Percentiles rank a stretch among this genome's conserved stretches.
Evolutionary conservation across 2,329 filamentous ascomycete genomes (phyloP).

Genomic region (Emergomyces orientalis): DNA sequence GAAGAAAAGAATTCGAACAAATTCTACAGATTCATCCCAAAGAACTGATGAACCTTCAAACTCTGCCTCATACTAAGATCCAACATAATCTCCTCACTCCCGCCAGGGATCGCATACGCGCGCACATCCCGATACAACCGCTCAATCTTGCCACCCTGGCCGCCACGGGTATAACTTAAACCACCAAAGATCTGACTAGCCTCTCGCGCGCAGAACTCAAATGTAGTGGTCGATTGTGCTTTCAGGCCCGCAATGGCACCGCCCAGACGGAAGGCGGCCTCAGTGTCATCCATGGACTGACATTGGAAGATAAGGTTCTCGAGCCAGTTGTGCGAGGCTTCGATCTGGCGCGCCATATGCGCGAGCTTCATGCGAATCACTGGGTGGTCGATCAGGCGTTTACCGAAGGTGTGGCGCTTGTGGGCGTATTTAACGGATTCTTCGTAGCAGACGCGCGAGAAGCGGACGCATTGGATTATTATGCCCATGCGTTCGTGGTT

Average conservation of each 20-base stretch:
- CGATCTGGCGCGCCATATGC: conserved; percentile 96
- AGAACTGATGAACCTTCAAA: conserved; percentile 73
- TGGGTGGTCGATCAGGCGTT: conserved; percentile 91
- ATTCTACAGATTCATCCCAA: conserved; percentile 90
- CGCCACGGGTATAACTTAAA: conserved; percentile 80
- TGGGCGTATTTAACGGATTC: conserved; percentile 93
- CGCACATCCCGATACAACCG: conserved; percentile 88
- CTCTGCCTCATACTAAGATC: conserved; percentile 91
- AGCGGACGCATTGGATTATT: conserved; percentile 93
- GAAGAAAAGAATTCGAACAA: neutral
- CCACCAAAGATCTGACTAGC: conserved; percentile 97
- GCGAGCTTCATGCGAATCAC: conserved; percentile 97
- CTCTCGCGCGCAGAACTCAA: conserved; percentile 95
- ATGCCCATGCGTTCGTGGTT: conserved; percentile 99
- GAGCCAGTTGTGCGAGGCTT: conserved; percentile 93
- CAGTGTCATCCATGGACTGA: conserved; percentile 82
- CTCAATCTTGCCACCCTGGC: conserved; percentile 93
- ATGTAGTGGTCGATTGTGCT: conserved; percentile 86
- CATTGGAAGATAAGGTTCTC: conserved; percentile 93
- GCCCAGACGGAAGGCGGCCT: conserved; percentile 92
- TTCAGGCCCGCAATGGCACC: conserved; percentile 91
- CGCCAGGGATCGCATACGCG: conserved; percentile 92
- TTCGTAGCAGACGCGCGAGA: conserved; percentile 93
- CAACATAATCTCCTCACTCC: conserved; percentile 97
- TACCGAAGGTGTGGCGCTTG: conserved; percentile 94